phyloP scores from a whole-genome alignment of 1,139 yeast genomes.

The Nakaseomyces glabratus region DNA sequence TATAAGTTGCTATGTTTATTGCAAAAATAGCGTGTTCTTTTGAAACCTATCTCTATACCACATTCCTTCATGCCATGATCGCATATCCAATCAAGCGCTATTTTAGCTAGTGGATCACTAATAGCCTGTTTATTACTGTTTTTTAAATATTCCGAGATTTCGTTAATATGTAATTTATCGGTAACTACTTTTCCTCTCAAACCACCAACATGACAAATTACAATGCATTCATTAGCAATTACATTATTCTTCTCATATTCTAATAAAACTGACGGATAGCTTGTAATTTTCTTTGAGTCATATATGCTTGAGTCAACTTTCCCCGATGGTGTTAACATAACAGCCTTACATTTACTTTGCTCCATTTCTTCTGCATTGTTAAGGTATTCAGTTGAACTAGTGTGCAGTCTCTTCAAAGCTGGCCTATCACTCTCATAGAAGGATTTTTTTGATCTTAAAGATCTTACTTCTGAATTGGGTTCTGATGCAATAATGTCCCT shows the following conservation, averaged over 20 bases:
- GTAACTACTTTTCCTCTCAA: constrained; percentile 27
- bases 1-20: constrained; percentile 12
- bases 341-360: no score
- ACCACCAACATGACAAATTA: constrained; percentile 31
- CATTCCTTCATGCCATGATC: constrained; percentile 37
- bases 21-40: constrained; percentile 42
- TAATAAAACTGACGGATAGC: no score
- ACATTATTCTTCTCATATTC: constrained; percentile 10
- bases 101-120: constrained; percentile 38
- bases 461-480: constrained; percentile 7
- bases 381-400: neutral
- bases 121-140: constrained; percentile 18
- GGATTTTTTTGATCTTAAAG: constrained; percentile 17
- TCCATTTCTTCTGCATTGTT: constrained; percentile 2
- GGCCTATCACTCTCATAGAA: constrained; percentile 8
- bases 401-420: constrained; percentile 1
- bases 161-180: constrained; percentile 13
- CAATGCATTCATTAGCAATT: constrained; percentile 13
- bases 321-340: no score
- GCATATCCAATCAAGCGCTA: constrained; percentile 45
- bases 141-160: constrained; percentile 5
- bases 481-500: constrained; percentile 11
- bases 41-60: constrained; percentile 37
- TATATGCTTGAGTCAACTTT: no score
- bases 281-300: no score